Evolutionary conservation across 2,329 filamentous ascomycete genomes (phyloP).

Genomic region (Aureobasidium zeae): DNA sequence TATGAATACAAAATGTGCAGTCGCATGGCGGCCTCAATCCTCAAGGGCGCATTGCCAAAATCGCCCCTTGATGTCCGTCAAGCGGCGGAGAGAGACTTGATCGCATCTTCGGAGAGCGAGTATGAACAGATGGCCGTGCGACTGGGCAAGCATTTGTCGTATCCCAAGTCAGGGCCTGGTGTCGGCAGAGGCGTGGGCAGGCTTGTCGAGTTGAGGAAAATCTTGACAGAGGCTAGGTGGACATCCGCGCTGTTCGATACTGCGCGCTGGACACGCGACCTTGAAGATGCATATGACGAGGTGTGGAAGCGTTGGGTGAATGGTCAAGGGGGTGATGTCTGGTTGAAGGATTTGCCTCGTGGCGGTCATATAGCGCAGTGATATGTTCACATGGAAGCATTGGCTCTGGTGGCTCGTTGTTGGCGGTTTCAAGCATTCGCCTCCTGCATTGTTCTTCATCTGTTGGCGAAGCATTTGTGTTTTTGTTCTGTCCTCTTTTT

Average conservation of each 20-base stretch:
- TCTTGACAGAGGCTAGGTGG: constrained; percentile 79
- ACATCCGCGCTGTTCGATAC: constrained; percentile 86
- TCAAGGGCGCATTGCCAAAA: constrained; percentile 78
- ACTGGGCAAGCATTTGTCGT: constrained; percentile 56
- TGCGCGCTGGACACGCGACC: constrained; percentile 75
- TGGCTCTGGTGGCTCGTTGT: too few species aligned
- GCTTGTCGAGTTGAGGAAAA: constrained; percentile 65
- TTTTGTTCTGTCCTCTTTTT: too few species aligned
- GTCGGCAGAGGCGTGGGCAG: constrained; percentile 55
- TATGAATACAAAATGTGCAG: constrained; percentile 99
- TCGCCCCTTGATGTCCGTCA: constrained; percentile 49
- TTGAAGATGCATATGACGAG: constrained; percentile 79
- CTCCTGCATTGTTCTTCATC: too few species aligned
- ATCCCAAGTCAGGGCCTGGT: constrained; percentile 37
- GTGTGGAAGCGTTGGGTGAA: constrained; percentile 84
- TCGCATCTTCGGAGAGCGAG: constrained; percentile 66
- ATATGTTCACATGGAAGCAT: too few species aligned
- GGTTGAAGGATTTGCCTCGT: constrained; percentile 43
- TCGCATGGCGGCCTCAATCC: constrained; percentile 90
- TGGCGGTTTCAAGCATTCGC: too few species aligned
- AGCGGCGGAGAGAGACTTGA: constrained; percentile 62
- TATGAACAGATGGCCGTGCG: constrained; percentile 72
- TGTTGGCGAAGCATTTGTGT: too few species aligned
- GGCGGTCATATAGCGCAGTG: constrained; percentile 1
- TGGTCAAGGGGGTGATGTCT: constrained; percentile 87